These are phyloP conservation scores for Tulasnella sp. DNA, from an alignment of 768 basidiomycete species.

Conservation along the genomic window DNA sequence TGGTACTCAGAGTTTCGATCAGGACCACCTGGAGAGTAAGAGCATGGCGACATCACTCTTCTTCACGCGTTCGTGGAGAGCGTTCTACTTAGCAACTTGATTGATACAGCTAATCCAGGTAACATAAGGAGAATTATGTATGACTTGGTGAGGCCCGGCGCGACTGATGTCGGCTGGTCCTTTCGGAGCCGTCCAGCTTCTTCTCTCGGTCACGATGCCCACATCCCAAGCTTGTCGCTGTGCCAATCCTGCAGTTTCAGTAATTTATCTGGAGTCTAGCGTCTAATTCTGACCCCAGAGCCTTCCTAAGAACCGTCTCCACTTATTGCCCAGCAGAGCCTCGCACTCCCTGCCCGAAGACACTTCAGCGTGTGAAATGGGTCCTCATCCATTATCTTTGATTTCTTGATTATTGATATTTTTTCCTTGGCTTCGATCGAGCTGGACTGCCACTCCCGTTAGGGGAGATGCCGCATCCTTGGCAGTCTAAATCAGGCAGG, in stretches of 20 bases:
- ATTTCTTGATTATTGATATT: neutral
- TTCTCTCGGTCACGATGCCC: constrained; percentile 50
- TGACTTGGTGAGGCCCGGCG: neutral
- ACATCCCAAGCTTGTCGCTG: no score
- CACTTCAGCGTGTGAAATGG: neutral
- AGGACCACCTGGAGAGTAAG: neutral
- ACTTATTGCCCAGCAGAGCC: neutral
- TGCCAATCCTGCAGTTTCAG: no score
- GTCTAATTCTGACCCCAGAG: no score
- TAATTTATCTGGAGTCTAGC: no score
- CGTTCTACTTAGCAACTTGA: constrained; percentile 80
- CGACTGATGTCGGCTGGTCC: constrained; percentile 63
- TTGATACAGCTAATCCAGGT: constrained; percentile 72
- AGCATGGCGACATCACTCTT: neutral
- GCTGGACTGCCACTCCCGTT: neutral
- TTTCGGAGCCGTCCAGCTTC: constrained; percentile 85
- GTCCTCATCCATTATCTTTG: neutral
- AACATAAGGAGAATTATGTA: constrained; percentile 22
- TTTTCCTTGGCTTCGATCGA: neutral
- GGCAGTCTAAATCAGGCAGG: neutral
- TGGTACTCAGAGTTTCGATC: neutral
- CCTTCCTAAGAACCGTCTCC: no score
- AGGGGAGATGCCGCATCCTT: neutral
- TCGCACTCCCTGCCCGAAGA: neutral
- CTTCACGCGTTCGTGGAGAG: constrained; percentile 40